These are phyloP conservation scores for Mycena latifolia DNA, from an alignment of 768 basidiomycete genomes.

Conservation along the genomic window DNA sequence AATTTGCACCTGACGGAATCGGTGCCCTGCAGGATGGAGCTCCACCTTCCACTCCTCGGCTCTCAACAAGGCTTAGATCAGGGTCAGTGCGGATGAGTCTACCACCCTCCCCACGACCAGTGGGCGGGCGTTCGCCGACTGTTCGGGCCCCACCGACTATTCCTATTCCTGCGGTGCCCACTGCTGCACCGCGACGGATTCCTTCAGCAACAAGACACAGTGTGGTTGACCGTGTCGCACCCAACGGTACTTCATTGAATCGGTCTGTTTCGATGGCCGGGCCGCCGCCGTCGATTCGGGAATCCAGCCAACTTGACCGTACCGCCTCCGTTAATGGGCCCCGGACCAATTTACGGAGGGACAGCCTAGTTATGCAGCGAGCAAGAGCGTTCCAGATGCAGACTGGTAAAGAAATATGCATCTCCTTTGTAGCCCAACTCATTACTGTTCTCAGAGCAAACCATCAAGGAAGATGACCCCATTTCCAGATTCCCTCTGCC, in stretches of 20 bases:
- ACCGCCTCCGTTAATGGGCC: conserved; percentile 20
- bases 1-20: neutral
- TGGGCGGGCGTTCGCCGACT: conserved; percentile 24
- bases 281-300: neutral
- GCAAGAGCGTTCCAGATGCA: conserved; percentile 30
- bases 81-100: conserved; percentile 34
- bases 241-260: conserved; percentile 10
- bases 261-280: conserved; percentile 29
- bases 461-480: conserved; percentile 40
- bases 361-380: conserved; percentile 36
- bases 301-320: conserved; percentile 17
- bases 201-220: conserved; percentile 14
- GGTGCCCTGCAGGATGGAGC: too few species aligned
- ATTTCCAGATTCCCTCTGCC: conserved; percentile 55
- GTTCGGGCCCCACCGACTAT: conserved; percentile 12
- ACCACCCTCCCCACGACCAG: conserved; percentile 34
- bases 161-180: conserved; percentile 18
- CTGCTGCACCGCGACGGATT: conserved; percentile 3
- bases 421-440: neutral
- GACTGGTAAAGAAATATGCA: conserved; percentile 6
- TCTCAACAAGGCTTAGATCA: conserved; percentile 17
- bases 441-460: conserved; percentile 4
- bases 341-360: conserved; percentile 18
- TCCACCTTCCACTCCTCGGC: conserved; percentile 2
- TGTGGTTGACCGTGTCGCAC: conserved; percentile 17